Conservation (phyloP, 495 filamentous ascomycete genomes). For the Aspergillus diversus region DNA sequence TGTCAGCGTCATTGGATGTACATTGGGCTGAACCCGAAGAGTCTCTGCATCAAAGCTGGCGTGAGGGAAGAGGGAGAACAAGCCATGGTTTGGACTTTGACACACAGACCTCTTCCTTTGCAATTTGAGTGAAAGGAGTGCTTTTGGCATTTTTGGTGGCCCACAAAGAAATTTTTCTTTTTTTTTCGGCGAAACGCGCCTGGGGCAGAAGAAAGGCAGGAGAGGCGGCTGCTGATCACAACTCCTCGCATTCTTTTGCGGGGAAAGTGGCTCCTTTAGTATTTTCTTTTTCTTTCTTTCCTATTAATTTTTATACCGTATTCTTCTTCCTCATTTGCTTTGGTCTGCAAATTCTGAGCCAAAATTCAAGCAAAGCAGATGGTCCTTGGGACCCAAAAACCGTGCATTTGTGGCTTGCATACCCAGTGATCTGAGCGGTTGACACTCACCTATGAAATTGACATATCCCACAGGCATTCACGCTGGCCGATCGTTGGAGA, state of each 20-base stretch:
- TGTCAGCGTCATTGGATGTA: not conserved
- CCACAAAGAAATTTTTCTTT: too few species aligned
- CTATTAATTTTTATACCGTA: not conserved
- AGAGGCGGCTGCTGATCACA: slow-evolving; percentile 9
- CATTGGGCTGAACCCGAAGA: not conserved
- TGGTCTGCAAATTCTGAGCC: not conserved
- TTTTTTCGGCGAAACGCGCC: not conserved
- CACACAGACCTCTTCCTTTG: slow-evolving; percentile 14
- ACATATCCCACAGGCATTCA: slow-evolving; percentile 16
- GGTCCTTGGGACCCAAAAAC: slow-evolving; percentile 15
- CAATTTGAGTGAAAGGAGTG: not conserved
- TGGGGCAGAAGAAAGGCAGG: not conserved
- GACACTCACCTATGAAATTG: slow-evolving; percentile 13
- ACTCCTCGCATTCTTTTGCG: slow-evolving; percentile 22
- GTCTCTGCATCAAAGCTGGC: slow-evolving; percentile 14
- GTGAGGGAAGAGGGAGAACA: slow-evolving; percentile 1
- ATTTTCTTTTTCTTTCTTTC: slow-evolving; percentile 19
- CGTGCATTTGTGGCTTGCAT: slow-evolving; percentile 21
- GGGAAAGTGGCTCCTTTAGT: slow-evolving; percentile 18
- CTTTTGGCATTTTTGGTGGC: not conserved
- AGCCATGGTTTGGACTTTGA: slow-evolving; percentile 4
- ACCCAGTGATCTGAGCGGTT: slow-evolving; percentile 13
- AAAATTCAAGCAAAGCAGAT: not conserved
- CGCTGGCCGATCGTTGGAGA: not conserved
- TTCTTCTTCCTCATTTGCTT: slow-evolving; percentile 2